Conservation (phyloP, 768 basidiomycete species). For the Omphalotus guepiniiformis region DNA sequence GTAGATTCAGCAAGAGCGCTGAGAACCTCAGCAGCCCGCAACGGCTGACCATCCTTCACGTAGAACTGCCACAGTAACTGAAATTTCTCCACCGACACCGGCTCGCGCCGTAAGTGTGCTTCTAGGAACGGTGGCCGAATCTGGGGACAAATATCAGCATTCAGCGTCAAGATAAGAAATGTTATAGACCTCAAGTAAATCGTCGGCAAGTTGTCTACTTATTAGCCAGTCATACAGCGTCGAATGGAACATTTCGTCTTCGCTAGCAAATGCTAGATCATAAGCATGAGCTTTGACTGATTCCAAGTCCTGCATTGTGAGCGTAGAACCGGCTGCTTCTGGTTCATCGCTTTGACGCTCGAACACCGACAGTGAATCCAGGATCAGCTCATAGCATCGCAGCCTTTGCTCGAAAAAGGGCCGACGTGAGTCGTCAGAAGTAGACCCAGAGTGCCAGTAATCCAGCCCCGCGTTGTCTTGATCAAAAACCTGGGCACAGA, state of each 20-base stretch:
- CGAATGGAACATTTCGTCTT: constrained; percentile 93
- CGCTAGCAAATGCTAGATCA: constrained; percentile 75
- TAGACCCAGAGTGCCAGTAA: constrained; percentile 66
- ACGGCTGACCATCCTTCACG: constrained; percentile 83
- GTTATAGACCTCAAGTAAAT: constrained; percentile 75
- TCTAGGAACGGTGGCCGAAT: constrained; percentile 88
- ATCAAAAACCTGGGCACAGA: constrained; percentile 79
- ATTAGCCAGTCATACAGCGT: constrained; percentile 95
- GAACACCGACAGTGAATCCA: constrained; percentile 77
- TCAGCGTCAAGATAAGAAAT: neutral
- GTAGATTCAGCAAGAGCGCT: constrained; percentile 78
- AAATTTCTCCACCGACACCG: constrained; percentile 72
- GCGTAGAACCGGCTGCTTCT: constrained; percentile 19
- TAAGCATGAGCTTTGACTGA: constrained; percentile 81
- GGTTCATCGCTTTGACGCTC: constrained; percentile 53
- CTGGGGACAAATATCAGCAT: constrained; percentile 32
- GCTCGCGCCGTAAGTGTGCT: constrained; percentile 79
- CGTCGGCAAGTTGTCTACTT: constrained; percentile 71
- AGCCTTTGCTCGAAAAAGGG: constrained; percentile 56
- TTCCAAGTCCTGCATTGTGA: constrained; percentile 51
- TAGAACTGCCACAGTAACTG: constrained; percentile 97
- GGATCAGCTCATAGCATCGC: constrained; percentile 77
- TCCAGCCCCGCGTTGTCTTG: constrained; percentile 69
- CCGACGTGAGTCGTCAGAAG: constrained; percentile 53
- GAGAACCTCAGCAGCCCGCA: constrained; percentile 86